Evolutionary conservation across 345 rosid species (phyloP).

Genomic region (Abelmoschus esculentus): DNA sequence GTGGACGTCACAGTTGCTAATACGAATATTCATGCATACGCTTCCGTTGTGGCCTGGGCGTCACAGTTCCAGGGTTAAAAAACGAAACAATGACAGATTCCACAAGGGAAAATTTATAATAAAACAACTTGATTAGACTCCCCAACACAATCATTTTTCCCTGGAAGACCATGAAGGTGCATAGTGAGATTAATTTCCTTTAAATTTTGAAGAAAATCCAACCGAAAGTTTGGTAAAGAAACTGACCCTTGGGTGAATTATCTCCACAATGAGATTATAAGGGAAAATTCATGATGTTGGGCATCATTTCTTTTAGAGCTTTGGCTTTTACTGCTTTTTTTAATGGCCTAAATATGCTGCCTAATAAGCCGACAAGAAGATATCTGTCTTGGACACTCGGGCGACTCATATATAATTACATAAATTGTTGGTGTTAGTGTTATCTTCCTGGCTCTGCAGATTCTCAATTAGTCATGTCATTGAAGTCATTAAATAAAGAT

Average conservation of each 20-base stretch:
- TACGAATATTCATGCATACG: conserved; percentile 2
- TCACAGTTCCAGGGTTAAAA: not conserved
- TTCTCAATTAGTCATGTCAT: not conserved
- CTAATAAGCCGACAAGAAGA: not conserved
- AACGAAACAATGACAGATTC: not conserved
- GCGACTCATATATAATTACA: not conserved
- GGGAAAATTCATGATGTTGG: no score
- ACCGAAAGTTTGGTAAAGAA: not conserved
- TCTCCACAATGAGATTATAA: not conserved
- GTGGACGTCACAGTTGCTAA: no score
- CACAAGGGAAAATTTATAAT: not conserved
- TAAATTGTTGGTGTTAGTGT: no score
- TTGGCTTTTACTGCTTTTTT: not conserved
- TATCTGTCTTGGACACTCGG: not conserved
- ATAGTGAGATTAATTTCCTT: no score
- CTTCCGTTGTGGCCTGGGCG: conserved; percentile 8
- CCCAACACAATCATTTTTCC: not conserved
- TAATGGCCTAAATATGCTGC: conserved; percentile 1
- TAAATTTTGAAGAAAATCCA: not conserved
- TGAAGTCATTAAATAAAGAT: not conserved
- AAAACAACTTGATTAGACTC: not conserved
- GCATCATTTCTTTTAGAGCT: not conserved
- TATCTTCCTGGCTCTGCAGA: not conserved
- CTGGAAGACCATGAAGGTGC: not conserved
- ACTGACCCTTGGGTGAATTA: not conserved